Percentiles rank a stretch among this genome's conserved stretches.
Evolutionary conservation across 306 rosid species (phyloP).

Genomic region (Gleditsia sinensis): DNA sequence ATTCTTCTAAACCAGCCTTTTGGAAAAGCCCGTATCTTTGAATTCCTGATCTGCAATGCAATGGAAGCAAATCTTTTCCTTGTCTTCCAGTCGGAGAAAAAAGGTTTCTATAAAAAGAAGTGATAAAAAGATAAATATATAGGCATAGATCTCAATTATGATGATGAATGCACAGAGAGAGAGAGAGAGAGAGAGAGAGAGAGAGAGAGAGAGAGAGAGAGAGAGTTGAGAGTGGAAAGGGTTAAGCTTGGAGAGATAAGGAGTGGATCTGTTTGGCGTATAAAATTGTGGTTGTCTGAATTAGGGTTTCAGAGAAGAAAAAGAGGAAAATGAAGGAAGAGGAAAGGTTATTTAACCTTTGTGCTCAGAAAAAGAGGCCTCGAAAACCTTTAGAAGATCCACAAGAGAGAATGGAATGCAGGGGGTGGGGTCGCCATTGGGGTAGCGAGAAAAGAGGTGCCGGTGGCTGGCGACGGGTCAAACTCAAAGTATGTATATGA

Average conservation of each 20-base stretch:
- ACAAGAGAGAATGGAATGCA: slow-evolving; percentile 3
- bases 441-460: slow-evolving; percentile 47
- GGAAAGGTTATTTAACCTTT: slow-evolving; percentile 36
- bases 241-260: background rate
- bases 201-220: background rate
- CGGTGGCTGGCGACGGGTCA: slow-evolving; percentile 74
- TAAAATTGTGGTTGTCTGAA: slow-evolving; percentile 19
- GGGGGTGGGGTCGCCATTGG: slow-evolving; percentile 56
- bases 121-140: slow-evolving; percentile 12
- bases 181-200: background rate
- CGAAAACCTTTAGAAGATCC: slow-evolving; percentile 27
- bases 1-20: background rate
- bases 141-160: slow-evolving; percentile 33
- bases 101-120: slow-evolving; percentile 48
- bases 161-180: background rate
- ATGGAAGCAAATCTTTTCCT: slow-evolving; percentile 42
- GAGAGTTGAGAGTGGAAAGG: background rate
- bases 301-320: slow-evolving; percentile 46
- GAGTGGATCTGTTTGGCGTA: background rate
- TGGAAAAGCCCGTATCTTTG: slow-evolving; percentile 14
- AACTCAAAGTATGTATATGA: slow-evolving; percentile 58
- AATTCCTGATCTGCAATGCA: slow-evolving; percentile 42
- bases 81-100: slow-evolving; percentile 43
- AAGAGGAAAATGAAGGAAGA: slow-evolving; percentile 25
- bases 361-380: slow-evolving; percentile 36